These are phyloP conservation scores for Actinomucor elegans DNA, from an alignment of 371 early-diverging fungal species.

Conservation along the genomic window DNA sequence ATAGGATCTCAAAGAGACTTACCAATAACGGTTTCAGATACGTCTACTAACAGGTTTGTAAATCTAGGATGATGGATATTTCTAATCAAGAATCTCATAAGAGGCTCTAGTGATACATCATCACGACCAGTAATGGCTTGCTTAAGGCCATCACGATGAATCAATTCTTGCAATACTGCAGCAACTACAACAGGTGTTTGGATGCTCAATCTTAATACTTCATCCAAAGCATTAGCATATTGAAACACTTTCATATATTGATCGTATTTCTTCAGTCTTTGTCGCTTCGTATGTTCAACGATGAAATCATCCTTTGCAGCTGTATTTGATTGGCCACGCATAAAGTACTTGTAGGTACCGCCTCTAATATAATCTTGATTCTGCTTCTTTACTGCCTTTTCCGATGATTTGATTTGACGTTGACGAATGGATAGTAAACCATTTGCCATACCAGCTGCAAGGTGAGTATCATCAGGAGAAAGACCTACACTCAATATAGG, in stretches of 20 bases:
- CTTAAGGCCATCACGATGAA: constrained; percentile 80
- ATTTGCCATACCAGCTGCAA: constrained; percentile 91
- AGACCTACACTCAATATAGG: constrained; percentile 85
- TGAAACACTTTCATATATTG: constrained; percentile 77
- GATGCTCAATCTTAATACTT: constrained; percentile 53
- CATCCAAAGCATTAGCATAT: constrained; percentile 89
- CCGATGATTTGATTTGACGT: constrained; percentile 62
- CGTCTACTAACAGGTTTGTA: constrained; percentile 73
- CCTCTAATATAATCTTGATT: constrained; percentile 44
- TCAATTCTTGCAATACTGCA: constrained; percentile 84
- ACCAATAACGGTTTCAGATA: constrained; percentile 76
- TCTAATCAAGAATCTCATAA: constrained; percentile 76
- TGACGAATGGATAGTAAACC: constrained; percentile 88
- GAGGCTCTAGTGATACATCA: constrained; percentile 80
- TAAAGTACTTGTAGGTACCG: constrained; percentile 72
- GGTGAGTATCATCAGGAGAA: constrained; percentile 84
- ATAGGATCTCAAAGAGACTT: constrained; percentile 18
- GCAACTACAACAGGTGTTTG: constrained; percentile 58
- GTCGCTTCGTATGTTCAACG: constrained; percentile 64
- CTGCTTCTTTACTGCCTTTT: constrained; percentile 54
- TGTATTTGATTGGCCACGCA: constrained; percentile 56
- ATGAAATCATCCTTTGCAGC: constrained; percentile 65
- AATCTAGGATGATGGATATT: constrained; percentile 80
- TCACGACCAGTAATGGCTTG: constrained; percentile 85
- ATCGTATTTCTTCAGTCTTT: constrained; percentile 77